Percentiles rank a stretch among this genome's conserved stretches.
Evolutionary conservation across 2,329 filamentous ascomycete species (phyloP).

Genomic region (Beauveria bassiana): DNA sequence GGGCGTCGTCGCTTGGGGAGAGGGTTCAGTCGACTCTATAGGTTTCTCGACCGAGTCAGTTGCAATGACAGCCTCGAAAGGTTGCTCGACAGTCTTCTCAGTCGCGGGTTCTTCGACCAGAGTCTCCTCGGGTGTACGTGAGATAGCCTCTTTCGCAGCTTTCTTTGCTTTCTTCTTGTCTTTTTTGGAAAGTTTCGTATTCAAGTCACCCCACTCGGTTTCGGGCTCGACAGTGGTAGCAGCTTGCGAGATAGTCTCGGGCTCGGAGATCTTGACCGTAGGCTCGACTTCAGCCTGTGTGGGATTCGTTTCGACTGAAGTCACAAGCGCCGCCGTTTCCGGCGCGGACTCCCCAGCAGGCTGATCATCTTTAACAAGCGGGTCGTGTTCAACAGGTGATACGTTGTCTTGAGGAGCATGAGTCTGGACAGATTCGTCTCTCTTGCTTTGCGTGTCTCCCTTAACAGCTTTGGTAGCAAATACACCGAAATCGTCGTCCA

Average conservation of each 20-base stretch:
- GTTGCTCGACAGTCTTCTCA: not conserved
- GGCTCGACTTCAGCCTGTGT: slow-evolving; percentile 12
- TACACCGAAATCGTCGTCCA: not conserved
- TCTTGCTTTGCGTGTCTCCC: slow-evolving; percentile 18
- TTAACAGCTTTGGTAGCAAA: not conserved
- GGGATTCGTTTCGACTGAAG: slow-evolving; percentile 5
- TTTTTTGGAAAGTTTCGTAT: slow-evolving; percentile 22
- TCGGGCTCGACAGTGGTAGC: slow-evolving; percentile 18
- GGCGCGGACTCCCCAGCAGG: not conserved
- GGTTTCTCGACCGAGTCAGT: not conserved
- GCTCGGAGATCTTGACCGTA: slow-evolving; percentile 15
- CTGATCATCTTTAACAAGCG: not conserved
- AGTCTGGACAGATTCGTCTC: not conserved
- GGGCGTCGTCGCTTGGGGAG: not conserved
- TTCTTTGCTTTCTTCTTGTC: slow-evolving; percentile 21
- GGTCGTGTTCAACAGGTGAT: too few relatives aligned
- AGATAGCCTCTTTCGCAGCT: slow-evolving; percentile 9
- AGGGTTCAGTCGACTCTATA: not conserved
- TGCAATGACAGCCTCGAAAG: not conserved
- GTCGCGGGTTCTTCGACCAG: not conserved
- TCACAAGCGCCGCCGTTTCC: not conserved
- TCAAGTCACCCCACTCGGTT: slow-evolving; percentile 24
- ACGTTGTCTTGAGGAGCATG: too few relatives aligned
- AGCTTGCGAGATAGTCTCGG: slow-evolving; percentile 14
- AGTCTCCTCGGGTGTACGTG: not conserved